Base-by-base conservation (phyloP, 148 eudicot genomes). In the Rheum nobile region DNA sequence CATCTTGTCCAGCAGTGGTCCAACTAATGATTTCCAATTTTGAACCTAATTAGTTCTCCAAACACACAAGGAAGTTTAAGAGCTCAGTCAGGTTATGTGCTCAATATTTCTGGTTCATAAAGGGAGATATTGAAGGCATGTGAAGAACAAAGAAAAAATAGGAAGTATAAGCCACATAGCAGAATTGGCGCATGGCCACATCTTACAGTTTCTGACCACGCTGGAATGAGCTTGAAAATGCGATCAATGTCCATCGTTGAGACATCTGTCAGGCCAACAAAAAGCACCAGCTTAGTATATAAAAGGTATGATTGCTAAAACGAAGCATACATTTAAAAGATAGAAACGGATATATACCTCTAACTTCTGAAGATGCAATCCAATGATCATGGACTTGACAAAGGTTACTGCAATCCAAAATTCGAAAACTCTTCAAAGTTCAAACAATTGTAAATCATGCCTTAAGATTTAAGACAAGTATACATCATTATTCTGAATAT, bases 1-100 rank as follows among this genome's bases (percentile, higher is more conserved):
- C 84, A 88, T 85, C 86, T 88, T 91, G 79, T 91, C 91, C 41
- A 89, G 74, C 73, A 91, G 81, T 59, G 89, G 90, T 67, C 80
- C 88, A 32, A 80, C 80, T 75, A 91, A 76, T 72, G 76, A 71
- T 72, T 78, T 82, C 97, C 97, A 89, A 79, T 91, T 87, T 75
- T 81, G 79, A 80, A 89, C 97, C 97, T 89, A 52, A 24, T 19
- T 35, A 46, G 44, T 55, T 59, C 73, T 41, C 71, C 52, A 35
- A 75, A 78, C 4, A 21, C 35, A 57, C 34, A 75, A 28, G 52
- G 19, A 35, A 41, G 28, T 42, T 14, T 35, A 63, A 73, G 24
- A 24, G 71, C 39, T 48, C 11, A 34, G 21, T 57, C 67, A 57
- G 8, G 67, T 0, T 26, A 24, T 54, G 29, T 54, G 57, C 57